Conservation (phyloP, 352 stramenopile genomes). For the Phytopythium litorale region DNA sequence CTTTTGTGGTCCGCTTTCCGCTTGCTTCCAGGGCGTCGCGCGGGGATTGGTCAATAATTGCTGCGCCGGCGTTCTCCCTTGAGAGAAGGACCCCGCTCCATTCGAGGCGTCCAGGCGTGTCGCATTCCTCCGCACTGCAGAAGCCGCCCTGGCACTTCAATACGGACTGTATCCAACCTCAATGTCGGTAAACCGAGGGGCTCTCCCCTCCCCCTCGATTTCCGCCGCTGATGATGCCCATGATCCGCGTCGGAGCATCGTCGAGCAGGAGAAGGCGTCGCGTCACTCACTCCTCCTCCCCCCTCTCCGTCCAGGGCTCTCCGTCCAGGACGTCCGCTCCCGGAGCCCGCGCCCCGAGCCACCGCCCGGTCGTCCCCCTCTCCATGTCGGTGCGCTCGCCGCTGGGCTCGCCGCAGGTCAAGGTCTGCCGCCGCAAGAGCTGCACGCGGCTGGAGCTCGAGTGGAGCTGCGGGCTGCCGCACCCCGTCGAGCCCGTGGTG, state of each 20-base stretch:
- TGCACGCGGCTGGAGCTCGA: constrained; percentile 25
- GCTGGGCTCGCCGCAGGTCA: neutral
- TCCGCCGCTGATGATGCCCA: neutral
- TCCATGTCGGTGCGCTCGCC: constrained; percentile 15
- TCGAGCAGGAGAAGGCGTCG: neutral
- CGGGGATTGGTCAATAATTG: constrained; percentile 1
- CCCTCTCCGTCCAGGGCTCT: neutral
- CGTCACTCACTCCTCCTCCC: neutral
- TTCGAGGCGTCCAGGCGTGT: neutral
- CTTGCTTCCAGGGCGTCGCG: neutral
- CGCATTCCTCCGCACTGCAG: neutral
- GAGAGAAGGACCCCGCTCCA: neutral
- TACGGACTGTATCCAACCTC: constrained; percentile 2
- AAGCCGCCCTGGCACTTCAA: neutral
- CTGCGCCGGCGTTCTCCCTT: neutral
- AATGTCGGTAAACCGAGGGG: neutral
- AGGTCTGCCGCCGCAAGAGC: constrained; percentile 24
- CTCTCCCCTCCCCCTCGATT: neutral
- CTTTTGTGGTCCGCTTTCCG: neutral
- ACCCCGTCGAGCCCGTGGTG: constrained; percentile 11
- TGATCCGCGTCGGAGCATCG: neutral
- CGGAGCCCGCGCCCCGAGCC: neutral
- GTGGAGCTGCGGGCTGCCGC: constrained; percentile 24
- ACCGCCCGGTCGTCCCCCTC: neutral
- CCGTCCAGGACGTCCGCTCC: neutral